Conservation (phyloP, 176 grass and related monocot genomes). For the Areca catechu region DNA sequence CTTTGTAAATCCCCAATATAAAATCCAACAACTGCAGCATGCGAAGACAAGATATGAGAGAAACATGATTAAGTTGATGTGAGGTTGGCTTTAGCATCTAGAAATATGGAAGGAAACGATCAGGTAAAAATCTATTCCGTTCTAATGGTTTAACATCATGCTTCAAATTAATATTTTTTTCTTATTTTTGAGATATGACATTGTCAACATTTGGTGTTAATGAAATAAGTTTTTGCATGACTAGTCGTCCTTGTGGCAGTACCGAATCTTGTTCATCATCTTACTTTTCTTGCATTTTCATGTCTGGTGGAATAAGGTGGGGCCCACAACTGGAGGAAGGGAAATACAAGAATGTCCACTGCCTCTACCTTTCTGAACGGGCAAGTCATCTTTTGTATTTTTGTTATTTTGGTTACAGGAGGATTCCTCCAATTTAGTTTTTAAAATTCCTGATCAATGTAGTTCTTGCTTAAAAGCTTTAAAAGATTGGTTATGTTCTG, state of each 20-base stretch:
- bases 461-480: neutral
- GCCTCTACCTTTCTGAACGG: slow-evolving; percentile 12
- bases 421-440: neutral
- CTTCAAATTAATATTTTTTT: neutral
- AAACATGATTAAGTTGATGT: neutral
- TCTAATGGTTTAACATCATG: neutral
- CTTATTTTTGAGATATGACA: too few relatives aligned
- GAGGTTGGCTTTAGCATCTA: neutral
- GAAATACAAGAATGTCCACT: slow-evolving; percentile 9
- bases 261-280: neutral
- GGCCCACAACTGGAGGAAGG: slow-evolving; percentile 7
- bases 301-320: slow-evolving; percentile 8
- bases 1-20: too few relatives aligned
- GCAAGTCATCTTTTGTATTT: slow-evolving; percentile 6
- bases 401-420: neutral
- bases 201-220: too few relatives aligned
- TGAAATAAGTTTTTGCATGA: neutral
- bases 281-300: neutral
- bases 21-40: neutral
- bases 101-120: too few relatives aligned
- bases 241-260: too few relatives aligned
- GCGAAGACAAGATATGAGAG: too few relatives aligned
- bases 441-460: neutral
- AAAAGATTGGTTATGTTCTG: too few relatives aligned
- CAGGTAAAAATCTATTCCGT: neutral